phyloP scores from a whole-genome alignment of 140 eudicot species.

The Stevia rebaudiana region DNA sequence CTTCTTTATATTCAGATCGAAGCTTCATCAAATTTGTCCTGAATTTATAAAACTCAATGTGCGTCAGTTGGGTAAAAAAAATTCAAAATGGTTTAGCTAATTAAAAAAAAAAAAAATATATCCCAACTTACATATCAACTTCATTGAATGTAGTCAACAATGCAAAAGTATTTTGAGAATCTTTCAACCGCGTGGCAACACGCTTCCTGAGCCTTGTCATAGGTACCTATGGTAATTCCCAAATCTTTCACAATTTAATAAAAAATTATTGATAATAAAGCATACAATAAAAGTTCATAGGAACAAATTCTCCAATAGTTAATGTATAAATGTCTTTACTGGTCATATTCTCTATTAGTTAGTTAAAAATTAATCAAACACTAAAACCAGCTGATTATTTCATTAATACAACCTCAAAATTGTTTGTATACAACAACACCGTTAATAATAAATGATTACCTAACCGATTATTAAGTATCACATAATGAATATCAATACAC shows the following conservation, averaged over 20 bases:
- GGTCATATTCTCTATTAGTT: not conserved
- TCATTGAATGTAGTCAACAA: constrained; percentile 65
- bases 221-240: constrained; percentile 42
- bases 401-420: not conserved
- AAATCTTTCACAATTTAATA: no score
- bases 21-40: constrained; percentile 77
- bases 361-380: not conserved
- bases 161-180: constrained; percentile 72
- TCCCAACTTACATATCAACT: constrained; percentile 56
- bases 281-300: no score
- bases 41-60: not conserved
- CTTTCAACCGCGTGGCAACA: constrained; percentile 69
- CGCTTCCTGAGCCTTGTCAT: constrained; percentile 75
- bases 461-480: not conserved
- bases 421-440: not conserved
- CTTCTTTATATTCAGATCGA: constrained; percentile 65
- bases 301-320: not conserved
- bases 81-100: not conserved
- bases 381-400: not conserved
- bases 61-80: not conserved
- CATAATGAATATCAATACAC: not conserved
- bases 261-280: no score
- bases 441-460: not conserved
- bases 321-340: not conserved
- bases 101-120: no score